These are phyloP conservation scores for Cladophialophora carrionii DNA, from an alignment of 2,329 filamentous ascomycete genomes.

Conservation along the genomic window DNA sequence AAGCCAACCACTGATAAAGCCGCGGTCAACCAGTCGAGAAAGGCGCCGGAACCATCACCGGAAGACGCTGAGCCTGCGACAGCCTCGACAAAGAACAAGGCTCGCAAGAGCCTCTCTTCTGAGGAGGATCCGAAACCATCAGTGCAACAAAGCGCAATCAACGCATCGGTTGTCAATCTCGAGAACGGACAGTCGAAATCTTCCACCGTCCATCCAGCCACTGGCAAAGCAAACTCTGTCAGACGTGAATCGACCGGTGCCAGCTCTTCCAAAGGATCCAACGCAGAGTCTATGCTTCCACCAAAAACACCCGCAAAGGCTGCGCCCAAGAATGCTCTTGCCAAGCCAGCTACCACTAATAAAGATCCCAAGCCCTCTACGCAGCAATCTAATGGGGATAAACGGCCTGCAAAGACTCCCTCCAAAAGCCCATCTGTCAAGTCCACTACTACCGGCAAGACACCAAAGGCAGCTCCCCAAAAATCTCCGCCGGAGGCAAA, in stretches of 20 bases:
- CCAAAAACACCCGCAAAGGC: constrained; percentile 19
- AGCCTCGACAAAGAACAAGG: constrained; percentile 9
- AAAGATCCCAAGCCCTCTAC: neutral
- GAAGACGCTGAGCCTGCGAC: neutral
- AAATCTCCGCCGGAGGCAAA: constrained; percentile 3
- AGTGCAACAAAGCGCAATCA: neutral
- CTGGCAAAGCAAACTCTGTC: neutral
- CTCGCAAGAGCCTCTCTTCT: constrained; percentile 13
- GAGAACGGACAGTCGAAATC: neutral
- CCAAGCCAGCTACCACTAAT: neutral
- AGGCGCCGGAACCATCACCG: neutral
- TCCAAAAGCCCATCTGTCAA: constrained; percentile 19
- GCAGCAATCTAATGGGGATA: neutral
- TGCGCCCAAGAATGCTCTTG: constrained; percentile 1
- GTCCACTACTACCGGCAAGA: constrained; percentile 12
- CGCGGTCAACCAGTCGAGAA: neutral
- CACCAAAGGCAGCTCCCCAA: constrained; percentile 3
- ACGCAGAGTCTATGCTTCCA: constrained; percentile 7
- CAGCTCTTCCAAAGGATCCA: constrained; percentile 3
- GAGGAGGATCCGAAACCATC: neutral
- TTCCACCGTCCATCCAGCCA: neutral
- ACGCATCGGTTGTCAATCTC: neutral
- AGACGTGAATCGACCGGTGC: constrained; percentile 9
- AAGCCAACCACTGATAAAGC: constrained; percentile 11
- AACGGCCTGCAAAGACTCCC: neutral